A percentile compares a stretch with the other conserved stretches of the same genome.
Conservation (phyloP, 768 basidiomycete genomes). For the Russula olivacea region DNA sequence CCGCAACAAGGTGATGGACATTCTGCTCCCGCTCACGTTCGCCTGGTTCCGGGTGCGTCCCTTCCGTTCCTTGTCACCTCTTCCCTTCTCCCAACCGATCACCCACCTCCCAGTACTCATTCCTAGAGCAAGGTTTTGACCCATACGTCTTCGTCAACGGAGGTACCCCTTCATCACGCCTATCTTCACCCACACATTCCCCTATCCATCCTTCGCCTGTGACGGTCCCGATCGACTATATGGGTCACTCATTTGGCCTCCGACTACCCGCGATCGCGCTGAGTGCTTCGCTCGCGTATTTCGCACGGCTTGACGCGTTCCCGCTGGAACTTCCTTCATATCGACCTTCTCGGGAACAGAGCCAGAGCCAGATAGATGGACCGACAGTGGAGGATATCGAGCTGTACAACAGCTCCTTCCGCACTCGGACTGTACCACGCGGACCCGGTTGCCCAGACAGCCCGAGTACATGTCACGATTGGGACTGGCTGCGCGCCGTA, state of each 20-base stretch:
- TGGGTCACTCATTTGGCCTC: constrained; percentile 11
- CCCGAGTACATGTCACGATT: not conserved
- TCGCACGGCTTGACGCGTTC: constrained; percentile 18
- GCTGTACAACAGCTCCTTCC: constrained; percentile 8
- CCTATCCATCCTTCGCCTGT: constrained; percentile 5
- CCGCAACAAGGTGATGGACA: constrained; percentile 13
- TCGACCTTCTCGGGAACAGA: not conserved
- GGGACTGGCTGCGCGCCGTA: constrained; percentile 19
- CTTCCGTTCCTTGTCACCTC: not conserved
- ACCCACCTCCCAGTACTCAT: constrained; percentile 16
- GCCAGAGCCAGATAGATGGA: not conserved
- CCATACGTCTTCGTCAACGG: constrained; percentile 6
- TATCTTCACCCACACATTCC: not conserved
- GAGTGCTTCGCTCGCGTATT: constrained; percentile 20
- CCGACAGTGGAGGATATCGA: constrained; percentile 18
- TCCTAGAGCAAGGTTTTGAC: constrained; percentile 20
- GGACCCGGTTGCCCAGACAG: not conserved
- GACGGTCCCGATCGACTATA: constrained; percentile 7
- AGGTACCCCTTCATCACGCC: not conserved
- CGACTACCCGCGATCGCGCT: constrained; percentile 17
- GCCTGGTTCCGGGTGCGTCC: constrained; percentile 23
- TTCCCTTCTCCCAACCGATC: constrained; percentile 8
- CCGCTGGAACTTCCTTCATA: not conserved
- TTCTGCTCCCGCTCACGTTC: constrained; percentile 16
- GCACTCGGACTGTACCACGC: constrained; percentile 10